Evolutionary conservation across 768 basidiomycete genomes (phyloP).

Genomic region (Macrolepiota dolichaula): DNA sequence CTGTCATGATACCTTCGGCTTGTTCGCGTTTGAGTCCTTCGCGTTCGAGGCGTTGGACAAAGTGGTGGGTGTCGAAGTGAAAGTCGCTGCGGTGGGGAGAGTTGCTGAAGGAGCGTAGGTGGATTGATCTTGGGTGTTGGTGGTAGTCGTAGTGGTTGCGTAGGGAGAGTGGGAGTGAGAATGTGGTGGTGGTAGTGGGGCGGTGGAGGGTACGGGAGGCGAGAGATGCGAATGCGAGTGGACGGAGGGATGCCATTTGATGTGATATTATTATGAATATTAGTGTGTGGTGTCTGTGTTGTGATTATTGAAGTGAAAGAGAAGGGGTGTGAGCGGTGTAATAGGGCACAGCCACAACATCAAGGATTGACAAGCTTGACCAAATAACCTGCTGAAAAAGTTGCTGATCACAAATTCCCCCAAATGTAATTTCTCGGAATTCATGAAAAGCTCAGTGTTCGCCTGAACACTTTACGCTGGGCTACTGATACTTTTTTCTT

Average conservation of each 20-base stretch:
- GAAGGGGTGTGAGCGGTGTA: not conserved
- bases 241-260: not conserved
- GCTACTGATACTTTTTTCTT: too few relatives aligned
- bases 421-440: too few relatives aligned
- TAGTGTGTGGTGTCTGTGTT: not conserved
- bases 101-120: constrained; percentile 27
- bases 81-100: constrained; percentile 40
- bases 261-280: not conserved
- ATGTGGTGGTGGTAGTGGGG: too few relatives aligned
- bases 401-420: not conserved
- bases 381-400: constrained; percentile 3
- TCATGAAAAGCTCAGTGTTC: too few relatives aligned
- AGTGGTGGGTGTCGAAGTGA: constrained; percentile 95
- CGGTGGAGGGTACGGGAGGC: not conserved
- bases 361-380: constrained; percentile 1
- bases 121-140: constrained; percentile 1
- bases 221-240: not conserved
- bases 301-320: not conserved
- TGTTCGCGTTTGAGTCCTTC: constrained; percentile 89
- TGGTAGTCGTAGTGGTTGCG: not conserved
- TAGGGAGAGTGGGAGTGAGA: constrained; percentile 8
- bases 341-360: not conserved
- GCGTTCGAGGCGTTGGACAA: constrained; percentile 85
- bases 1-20: constrained; percentile 96
- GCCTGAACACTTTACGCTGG: too few relatives aligned